phyloP scores from a whole-genome alignment of 495 filamentous ascomycete genomes.

The Xylaria scruposa region DNA sequence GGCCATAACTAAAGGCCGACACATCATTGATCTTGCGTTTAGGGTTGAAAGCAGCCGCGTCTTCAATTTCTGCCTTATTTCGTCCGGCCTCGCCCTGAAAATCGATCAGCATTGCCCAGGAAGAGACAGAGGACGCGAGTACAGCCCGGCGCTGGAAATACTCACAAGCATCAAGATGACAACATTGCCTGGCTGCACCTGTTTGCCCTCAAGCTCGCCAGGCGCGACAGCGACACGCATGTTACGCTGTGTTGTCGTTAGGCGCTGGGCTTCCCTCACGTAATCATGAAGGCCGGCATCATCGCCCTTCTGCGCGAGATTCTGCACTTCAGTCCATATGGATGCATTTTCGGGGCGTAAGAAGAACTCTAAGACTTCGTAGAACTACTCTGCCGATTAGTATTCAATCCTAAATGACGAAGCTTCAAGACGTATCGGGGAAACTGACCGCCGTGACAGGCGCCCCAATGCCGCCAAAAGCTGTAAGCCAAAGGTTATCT shows the following conservation, averaged over 20 bases:
- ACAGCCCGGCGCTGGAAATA: not conserved
- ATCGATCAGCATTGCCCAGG: not conserved
- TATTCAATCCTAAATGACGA: not conserved
- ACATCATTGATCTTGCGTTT: constrained; percentile 28
- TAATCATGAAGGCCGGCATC: constrained; percentile 41
- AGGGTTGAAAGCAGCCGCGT: constrained; percentile 35
- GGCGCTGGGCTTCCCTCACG: constrained; percentile 41
- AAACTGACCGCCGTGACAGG: constrained; percentile 43
- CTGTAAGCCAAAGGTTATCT: constrained; percentile 43
- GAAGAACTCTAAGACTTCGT: constrained; percentile 52
- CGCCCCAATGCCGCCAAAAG: constrained; percentile 47
- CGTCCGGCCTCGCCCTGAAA: constrained; percentile 40
- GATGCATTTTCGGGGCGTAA: constrained; percentile 50
- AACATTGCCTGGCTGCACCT: constrained; percentile 35
- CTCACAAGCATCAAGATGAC: constrained; percentile 44
- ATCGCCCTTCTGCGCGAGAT: constrained; percentile 46
- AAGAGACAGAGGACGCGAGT: not conserved
- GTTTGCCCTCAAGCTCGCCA: constrained; percentile 37
- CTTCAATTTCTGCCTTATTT: constrained; percentile 32
- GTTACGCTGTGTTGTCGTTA: constrained; percentile 40
- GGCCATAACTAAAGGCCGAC: constrained; percentile 40
- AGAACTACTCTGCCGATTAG: constrained; percentile 43
- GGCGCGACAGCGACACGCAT: constrained; percentile 35
- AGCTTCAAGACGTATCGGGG: too few relatives aligned
- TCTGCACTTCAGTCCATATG: constrained; percentile 58